Base-by-base conservation (phyloP, 805 yeast species). In the Candida suzukii region DNA sequence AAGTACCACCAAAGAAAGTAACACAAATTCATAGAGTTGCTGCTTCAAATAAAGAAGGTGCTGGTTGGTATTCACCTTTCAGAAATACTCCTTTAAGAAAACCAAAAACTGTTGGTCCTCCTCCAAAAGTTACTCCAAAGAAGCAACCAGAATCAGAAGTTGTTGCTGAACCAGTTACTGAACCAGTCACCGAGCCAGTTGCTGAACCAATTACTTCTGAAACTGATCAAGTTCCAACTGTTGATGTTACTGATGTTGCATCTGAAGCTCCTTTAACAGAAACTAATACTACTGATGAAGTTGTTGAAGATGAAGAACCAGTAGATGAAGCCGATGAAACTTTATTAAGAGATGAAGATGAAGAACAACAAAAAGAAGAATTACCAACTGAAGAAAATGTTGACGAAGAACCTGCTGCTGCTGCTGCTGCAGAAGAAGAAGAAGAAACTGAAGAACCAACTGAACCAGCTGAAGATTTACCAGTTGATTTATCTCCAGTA, bases 31-130 rank as follows among this genome's bases (percentile, higher is more conserved):
- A 46, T 29, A 47, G 50, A 31, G 50, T 52, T 33, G 50, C 52
- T 11, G 32, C 43, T 36, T 36, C 34, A 5, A 38, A 48, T 26
- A 51, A 45, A 34, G 47, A 44, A 18, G 14, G 48, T n/a, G 44
- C 44, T 24, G 27, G 32, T 2, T 57, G 59, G 59, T 51, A 54
- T 7, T 57, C 62, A n/a, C 62, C 62, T 2, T 57, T 57, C 46
- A 53, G 62, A 44, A 17, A 14, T 22, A 29, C 18, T 14, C 24
- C 27, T 35, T 13, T 20, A n/a, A 28, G 39, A 14, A 35, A 17
- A 13, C 33, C 43, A 22, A 38, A 33, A 16, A 25, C 21, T n/a
- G 13, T 11, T 14, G 42, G 38, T 26, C 24, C 39, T n/a, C 26
- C 40, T 20, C 25, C 46, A 35, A 39, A 48, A 37, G 42, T 18